phyloP scores from a whole-genome alignment of 2,329 filamentous ascomycete species.

The Neocucurbitaria cava region DNA sequence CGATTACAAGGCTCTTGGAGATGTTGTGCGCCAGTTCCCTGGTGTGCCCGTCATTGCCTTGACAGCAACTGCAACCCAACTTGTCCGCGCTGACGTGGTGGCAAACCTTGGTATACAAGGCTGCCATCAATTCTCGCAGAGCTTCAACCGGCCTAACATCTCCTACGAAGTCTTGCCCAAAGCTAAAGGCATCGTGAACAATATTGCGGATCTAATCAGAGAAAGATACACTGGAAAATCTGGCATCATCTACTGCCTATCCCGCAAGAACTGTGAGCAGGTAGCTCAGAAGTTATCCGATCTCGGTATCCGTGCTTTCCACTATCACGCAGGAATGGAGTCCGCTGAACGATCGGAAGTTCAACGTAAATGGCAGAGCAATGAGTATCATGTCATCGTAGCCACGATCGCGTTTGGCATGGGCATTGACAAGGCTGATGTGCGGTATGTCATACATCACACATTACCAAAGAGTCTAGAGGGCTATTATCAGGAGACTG shows the following conservation, averaged over 20 bases:
- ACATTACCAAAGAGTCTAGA: slow-evolving; percentile 93
- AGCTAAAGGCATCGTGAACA: slow-evolving; percentile 62
- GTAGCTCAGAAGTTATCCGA: slow-evolving; percentile 74
- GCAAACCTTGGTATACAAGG: slow-evolving; percentile 84
- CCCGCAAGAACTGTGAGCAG: slow-evolving; percentile 80
- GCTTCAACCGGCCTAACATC: slow-evolving; percentile 96
- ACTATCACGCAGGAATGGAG: slow-evolving; percentile 86
- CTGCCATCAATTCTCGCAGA: slow-evolving; percentile 84
- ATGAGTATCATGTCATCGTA: slow-evolving; percentile 84
- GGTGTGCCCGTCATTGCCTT: slow-evolving; percentile 91
- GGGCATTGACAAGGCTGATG: slow-evolving; percentile 99
- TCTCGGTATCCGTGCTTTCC: slow-evolving; percentile 73
- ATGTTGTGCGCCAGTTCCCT: slow-evolving; percentile 74
- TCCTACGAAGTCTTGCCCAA: slow-evolving; percentile 85
- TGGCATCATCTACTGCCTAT: slow-evolving; percentile 93
- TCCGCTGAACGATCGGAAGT: slow-evolving; percentile 71
- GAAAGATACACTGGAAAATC: slow-evolving; percentile 73
- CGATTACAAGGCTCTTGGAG: slow-evolving; percentile 88
- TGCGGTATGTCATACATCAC: slow-evolving; percentile 95
- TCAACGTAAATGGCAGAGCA: slow-evolving; percentile 83
- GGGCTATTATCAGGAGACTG: slow-evolving; percentile 98
- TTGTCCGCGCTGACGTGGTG: slow-evolving; percentile 90
- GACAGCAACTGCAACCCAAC: slow-evolving; percentile 92
- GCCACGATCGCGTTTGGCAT: slow-evolving; percentile 99
- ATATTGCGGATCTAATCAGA: slow-evolving; percentile 72